A percentile compares a stretch with the other conserved stretches of the same genome.
phyloP scores from a whole-genome alignment of 768 basidiomycete species.

The Candolleomyces eurysporus region DNA sequence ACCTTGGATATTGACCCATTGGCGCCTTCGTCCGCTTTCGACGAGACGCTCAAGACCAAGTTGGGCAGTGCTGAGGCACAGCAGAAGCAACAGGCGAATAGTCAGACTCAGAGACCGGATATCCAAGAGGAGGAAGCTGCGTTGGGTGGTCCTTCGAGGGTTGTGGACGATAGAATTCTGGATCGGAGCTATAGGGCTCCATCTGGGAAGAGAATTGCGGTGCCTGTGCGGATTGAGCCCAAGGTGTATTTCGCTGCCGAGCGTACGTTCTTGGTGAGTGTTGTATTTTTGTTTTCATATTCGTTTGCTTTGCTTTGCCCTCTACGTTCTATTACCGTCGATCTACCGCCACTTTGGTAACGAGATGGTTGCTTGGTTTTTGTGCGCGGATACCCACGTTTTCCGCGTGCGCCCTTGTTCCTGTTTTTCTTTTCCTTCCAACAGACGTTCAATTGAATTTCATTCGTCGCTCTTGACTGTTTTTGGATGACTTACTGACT shows the following conservation, averaged over 20 bases:
- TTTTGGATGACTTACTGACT: constrained; percentile 1
- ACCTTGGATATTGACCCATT: constrained; percentile 79
- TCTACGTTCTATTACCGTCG: too few relatives aligned
- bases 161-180: constrained; percentile 51
- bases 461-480: neutral
- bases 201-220: constrained; percentile 83
- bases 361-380: too few relatives aligned
- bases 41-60: constrained; percentile 76
- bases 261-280: constrained; percentile 86
- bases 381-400: too few relatives aligned
- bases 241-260: constrained; percentile 98
- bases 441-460: neutral
- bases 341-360: too few relatives aligned
- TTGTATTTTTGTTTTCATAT: neutral
- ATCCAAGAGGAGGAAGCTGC: constrained; percentile 42
- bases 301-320: constrained; percentile 3
- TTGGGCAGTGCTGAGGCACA: constrained; percentile 36
- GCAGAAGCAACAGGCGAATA: constrained; percentile 17
- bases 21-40: constrained; percentile 79
- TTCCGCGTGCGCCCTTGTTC: too few relatives aligned
- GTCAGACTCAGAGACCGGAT: constrained; percentile 18
- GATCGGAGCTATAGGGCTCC: constrained; percentile 76
- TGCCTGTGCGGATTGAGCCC: constrained; percentile 96
- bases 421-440: neutral
- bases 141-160: constrained; percentile 24